Percentiles rank a stretch among this genome's conserved stretches.
These are phyloP conservation scores for Eragrostis tef DNA, from an alignment of 202 grass and related monocot species.

Conservation along the genomic window DNA sequence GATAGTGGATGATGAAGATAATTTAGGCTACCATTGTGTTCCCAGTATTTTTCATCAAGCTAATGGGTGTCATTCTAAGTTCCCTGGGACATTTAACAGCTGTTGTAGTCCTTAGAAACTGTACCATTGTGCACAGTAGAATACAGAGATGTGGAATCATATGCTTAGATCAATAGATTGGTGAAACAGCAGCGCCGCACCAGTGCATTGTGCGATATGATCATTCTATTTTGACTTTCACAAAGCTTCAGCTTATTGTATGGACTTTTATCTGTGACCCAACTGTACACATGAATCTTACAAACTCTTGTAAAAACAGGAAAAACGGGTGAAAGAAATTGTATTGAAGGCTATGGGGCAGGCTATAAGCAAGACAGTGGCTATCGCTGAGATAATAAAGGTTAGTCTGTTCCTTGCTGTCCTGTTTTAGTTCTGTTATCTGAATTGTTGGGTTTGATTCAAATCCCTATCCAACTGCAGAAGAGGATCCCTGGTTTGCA, in stretches of 20 bases:
- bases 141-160: neutral
- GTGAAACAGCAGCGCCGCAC: neutral
- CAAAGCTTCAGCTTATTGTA: neutral
- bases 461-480: slow-evolving; percentile 53
- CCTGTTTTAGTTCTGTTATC: neutral
- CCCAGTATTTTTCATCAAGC: neutral
- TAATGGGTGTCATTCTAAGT: neutral
- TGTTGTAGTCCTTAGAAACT: neutral
- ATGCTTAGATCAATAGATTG: neutral
- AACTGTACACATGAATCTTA: slow-evolving; percentile 37
- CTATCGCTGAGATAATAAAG: slow-evolving; percentile 93
- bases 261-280: slow-evolving; percentile 3
- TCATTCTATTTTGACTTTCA: slow-evolving; percentile 1
- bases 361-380: slow-evolving; percentile 96
- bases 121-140: neutral
- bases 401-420: slow-evolving; percentile 47
- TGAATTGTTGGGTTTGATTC: neutral
- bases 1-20: neutral
- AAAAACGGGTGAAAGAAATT: slow-evolving; percentile 81
- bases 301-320: slow-evolving; percentile 60
- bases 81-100: neutral
- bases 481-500: slow-evolving; percentile 91
- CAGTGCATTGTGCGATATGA: neutral
- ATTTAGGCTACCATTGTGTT: neutral
- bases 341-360: slow-evolving; percentile 98